phyloP scores from a whole-genome alignment of 805 yeast species.

The Ogataea ramenticola region DNA sequence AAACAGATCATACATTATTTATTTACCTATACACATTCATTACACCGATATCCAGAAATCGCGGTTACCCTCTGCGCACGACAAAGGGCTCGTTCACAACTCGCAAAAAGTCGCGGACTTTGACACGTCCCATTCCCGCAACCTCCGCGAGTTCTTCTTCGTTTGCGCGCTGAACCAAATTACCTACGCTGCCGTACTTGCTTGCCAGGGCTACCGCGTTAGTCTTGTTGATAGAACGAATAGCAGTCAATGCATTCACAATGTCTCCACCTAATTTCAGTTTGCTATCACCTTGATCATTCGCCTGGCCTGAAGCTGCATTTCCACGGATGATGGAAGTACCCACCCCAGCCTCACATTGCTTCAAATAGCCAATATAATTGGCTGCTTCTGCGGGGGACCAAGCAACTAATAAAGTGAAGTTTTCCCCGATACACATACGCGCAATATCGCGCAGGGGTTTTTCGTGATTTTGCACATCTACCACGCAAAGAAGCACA shows the following conservation, averaged over 20 bases:
- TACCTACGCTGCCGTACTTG: conserved; percentile 36
- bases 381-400: conserved; percentile 49
- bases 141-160: conserved; percentile 25
- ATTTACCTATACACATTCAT: too few relatives aligned
- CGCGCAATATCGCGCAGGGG: conserved; percentile 38
- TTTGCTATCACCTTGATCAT: conserved; percentile 11
- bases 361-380: conserved; percentile 26
- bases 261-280: conserved; percentile 37
- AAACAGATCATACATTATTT: too few relatives aligned
- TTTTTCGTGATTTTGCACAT: conserved; percentile 51
- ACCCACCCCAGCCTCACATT: conserved; percentile 24
- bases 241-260: conserved; percentile 37
- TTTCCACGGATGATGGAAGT: conserved; percentile 34
- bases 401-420: conserved; percentile 46
- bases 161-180: conserved; percentile 29
- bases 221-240: conserved; percentile 44
- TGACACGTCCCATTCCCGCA: conserved; percentile 44
- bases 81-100: conserved; percentile 42
- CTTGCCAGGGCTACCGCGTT: conserved; percentile 45
- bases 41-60: too few relatives aligned
- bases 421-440: conserved; percentile 40
- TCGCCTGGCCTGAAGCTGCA: conserved; percentile 7
- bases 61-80: conserved; percentile 12
- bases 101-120: conserved; percentile 30
- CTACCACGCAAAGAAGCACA: conserved; percentile 57